A percentile compares a stretch with the other conserved stretches of the same genome.
Conservation (phyloP, 2,329 filamentous ascomycete species). For the Dryadomyces quercus-mongolicae region DNA sequence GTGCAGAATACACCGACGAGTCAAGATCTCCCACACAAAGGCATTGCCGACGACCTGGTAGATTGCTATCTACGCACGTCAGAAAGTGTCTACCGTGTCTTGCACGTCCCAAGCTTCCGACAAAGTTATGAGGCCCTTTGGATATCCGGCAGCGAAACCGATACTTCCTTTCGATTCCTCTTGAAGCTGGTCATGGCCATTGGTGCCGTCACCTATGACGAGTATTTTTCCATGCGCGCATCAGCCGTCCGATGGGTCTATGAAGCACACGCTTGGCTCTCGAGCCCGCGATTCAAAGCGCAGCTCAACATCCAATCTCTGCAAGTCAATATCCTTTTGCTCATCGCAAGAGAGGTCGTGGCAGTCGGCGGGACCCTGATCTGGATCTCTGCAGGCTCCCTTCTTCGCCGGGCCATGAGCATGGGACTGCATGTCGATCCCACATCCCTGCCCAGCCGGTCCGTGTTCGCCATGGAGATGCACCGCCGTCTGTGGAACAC, state of each 20-base stretch:
- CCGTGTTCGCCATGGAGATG: conserved; percentile 27
- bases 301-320: conserved; percentile 34
- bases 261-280: conserved; percentile 38
- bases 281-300: conserved; percentile 31
- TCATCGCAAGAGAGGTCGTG: conserved; percentile 32
- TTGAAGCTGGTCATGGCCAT: conserved; percentile 41
- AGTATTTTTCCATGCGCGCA: conserved; percentile 27
- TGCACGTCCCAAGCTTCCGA: conserved; percentile 45
- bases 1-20: not conserved
- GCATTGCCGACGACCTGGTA: conserved; percentile 37
- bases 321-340: conserved; percentile 39
- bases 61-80: conserved; percentile 40
- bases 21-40: conserved; percentile 22
- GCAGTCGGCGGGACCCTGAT: conserved; percentile 29
- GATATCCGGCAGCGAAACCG: conserved; percentile 20
- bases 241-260: conserved; percentile 37
- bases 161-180: conserved; percentile 33
- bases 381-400: conserved; percentile 31
- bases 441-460: conserved; percentile 20
- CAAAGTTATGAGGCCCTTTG: conserved; percentile 39
- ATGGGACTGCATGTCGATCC: conserved; percentile 41
- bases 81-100: conserved; percentile 42
- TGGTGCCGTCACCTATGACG: conserved; percentile 33
- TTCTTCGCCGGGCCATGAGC: conserved; percentile 32
- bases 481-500: conserved; percentile 40